Percentiles rank a stretch among this genome's conserved stretches.
Evolutionary conservation across 257 asterid species (phyloP).

Genomic region (Salvia rosmarinus): DNA sequence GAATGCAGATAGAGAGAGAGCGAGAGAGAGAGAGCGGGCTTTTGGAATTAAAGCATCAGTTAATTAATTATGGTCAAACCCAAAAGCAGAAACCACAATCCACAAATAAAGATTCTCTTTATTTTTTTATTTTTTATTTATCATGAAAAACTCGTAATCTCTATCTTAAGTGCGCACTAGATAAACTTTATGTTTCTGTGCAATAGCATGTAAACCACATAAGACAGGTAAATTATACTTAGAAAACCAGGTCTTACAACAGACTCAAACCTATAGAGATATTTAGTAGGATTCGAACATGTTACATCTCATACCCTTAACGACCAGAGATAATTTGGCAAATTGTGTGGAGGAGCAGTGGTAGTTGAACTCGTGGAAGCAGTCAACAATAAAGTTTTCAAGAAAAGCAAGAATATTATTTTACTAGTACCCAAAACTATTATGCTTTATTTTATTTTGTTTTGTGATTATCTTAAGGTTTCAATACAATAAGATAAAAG

Average conservation of each 20-base stretch:
- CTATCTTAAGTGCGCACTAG: too few species aligned
- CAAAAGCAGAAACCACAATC: constrained; percentile 18
- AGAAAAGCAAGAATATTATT: neutral
- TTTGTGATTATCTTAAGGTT: neutral
- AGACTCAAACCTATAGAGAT: too few species aligned
- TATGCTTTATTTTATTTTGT: neutral
- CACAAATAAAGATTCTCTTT: constrained; percentile 8
- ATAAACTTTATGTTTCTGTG: too few species aligned
- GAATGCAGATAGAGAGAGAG: constrained; percentile 28
- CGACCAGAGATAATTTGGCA: constrained; percentile 10
- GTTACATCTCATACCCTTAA: too few species aligned
- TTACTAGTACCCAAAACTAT: neutral
- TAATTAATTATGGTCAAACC: constrained; percentile 28
- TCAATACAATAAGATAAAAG: neutral
- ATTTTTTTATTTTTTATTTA: too few species aligned
- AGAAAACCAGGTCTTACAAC: too few species aligned
- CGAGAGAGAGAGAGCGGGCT: constrained; percentile 14
- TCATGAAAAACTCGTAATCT: too few species aligned
- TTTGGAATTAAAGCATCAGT: constrained; percentile 23
- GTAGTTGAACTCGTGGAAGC: constrained; percentile 35
- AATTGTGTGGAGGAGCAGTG: neutral
- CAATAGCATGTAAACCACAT: too few species aligned
- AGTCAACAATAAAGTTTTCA: constrained; percentile 27
- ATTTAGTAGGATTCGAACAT: too few species aligned
- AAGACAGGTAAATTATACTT: too few species aligned